Conservation (phyloP, 2,329 filamentous ascomycete genomes). For the Alternaria incomplexa region DNA sequence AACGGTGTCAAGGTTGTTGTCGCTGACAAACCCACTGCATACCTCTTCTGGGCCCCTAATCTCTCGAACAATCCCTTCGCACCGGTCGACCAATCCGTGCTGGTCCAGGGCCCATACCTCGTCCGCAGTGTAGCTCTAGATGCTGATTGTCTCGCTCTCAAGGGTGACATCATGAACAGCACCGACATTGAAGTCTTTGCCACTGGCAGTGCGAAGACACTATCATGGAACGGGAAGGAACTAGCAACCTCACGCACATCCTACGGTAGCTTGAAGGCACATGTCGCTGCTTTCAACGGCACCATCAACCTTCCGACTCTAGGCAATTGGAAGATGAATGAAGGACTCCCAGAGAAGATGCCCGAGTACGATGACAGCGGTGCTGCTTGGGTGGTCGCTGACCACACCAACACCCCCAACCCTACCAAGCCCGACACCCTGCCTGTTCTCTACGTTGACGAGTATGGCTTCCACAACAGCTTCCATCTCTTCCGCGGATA, state of each 20-base stretch:
- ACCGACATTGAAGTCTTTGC: conserved; percentile 50
- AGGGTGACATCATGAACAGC: conserved; percentile 44
- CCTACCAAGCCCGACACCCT: conserved; percentile 47
- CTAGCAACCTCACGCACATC: conserved; percentile 37
- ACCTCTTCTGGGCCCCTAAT: conserved; percentile 50
- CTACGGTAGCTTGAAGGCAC: conserved; percentile 47
- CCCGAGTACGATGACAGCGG: conserved; percentile 53
- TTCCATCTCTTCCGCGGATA: conserved; percentile 52
- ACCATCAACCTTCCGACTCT: conserved; percentile 50
- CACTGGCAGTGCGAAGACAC: conserved; percentile 26
- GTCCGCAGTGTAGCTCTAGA: conserved; percentile 41
- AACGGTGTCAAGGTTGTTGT: conserved; percentile 47
- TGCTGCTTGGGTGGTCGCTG: conserved; percentile 51
- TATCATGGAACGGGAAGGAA: conserved; percentile 49
- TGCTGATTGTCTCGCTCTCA: conserved; percentile 36
- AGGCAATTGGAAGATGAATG: conserved; percentile 55
- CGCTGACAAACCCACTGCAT: conserved; percentile 47
- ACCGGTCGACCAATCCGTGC: conserved; percentile 48
- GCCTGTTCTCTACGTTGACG: conserved; percentile 51
- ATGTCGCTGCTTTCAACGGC: conserved; percentile 29
- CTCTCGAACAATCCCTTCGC: conserved; percentile 48
- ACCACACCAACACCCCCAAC: conserved; percentile 48
- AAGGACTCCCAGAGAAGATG: conserved; percentile 58
- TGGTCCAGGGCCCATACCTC: conserved; percentile 51
- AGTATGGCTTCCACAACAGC: conserved; percentile 52